phyloP scores from a whole-genome alignment of 495 filamentous ascomycete species.

The Daldinia caldariorum region DNA sequence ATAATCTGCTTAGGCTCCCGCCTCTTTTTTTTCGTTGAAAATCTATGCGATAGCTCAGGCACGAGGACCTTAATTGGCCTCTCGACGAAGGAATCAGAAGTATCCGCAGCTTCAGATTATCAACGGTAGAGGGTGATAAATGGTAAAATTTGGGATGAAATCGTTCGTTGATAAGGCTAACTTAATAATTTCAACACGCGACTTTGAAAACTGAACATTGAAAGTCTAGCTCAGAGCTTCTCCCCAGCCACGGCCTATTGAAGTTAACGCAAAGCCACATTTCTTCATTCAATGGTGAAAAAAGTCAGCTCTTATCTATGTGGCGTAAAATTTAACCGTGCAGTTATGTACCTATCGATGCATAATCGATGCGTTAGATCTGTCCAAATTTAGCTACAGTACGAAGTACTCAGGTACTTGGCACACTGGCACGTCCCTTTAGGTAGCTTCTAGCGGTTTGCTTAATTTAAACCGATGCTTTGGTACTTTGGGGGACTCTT shows the following conservation, averaged over 20 bases:
- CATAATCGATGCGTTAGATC: slow-evolving; percentile 3
- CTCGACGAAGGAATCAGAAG: background rate
- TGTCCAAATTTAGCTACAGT: slow-evolving; percentile 21
- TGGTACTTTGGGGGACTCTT: slow-evolving; percentile 11
- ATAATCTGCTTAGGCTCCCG: slow-evolving; percentile 15
- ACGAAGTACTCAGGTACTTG: slow-evolving; percentile 4
- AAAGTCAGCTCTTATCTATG: background rate
- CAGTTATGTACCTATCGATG: background rate
- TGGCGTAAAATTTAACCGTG: slow-evolving; percentile 1
- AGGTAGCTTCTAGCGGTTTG: background rate
- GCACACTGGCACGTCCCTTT: background rate
- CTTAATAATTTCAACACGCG: slow-evolving; percentile 35
- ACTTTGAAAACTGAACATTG: slow-evolving; percentile 37
- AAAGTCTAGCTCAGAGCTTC: slow-evolving; percentile 14
- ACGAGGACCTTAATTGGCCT: slow-evolving; percentile 5
- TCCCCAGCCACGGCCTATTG: background rate
- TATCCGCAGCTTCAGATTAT: background rate
- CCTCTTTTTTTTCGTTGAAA: slow-evolving; percentile 17
- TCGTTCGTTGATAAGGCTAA: slow-evolving; percentile 31
- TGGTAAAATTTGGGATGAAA: slow-evolving; percentile 10
- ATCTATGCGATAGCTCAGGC: slow-evolving; percentile 15
- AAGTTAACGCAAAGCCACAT: background rate
- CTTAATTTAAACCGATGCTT: background rate
- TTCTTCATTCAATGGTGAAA: background rate
- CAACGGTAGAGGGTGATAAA: background rate